phyloP scores from a whole-genome alignment of 208 protist species.

The Trypanosoma theileri region DNA sequence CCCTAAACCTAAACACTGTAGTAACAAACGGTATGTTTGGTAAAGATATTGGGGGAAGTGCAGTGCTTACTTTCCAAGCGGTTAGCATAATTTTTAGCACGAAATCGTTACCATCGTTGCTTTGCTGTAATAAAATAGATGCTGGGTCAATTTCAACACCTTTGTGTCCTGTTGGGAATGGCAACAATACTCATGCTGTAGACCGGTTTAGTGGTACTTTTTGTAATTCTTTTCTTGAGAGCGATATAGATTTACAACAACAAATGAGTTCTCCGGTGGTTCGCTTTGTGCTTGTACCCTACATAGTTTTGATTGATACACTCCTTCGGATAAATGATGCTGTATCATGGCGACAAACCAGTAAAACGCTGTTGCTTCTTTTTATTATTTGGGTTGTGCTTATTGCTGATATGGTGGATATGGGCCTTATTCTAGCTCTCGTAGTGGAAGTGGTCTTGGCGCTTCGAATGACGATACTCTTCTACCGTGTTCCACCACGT shows the following conservation, averaged over 20 bases:
- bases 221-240: not conserved
- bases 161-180: not conserved
- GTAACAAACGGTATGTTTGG: conserved; percentile 77
- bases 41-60: conserved; percentile 67
- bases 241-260: conserved; percentile 8
- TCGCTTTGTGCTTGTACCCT: conserved; percentile 76
- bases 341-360: conserved; percentile 59
- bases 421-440: conserved; percentile 44
- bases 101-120: conserved; percentile 40
- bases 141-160: not conserved
- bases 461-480: conserved; percentile 47
- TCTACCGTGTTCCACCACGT: conserved; percentile 52
- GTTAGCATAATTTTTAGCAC: conserved; percentile 60
- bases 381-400: conserved; percentile 46
- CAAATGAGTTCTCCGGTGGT: conserved; percentile 47
- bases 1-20: conserved; percentile 63
- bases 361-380: conserved; percentile 63
- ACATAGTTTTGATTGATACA: conserved; percentile 65
- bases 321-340: conserved; percentile 54
- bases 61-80: conserved; percentile 70
- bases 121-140: conserved; percentile 24
- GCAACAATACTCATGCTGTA: not conserved
- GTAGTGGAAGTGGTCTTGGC: conserved; percentile 37
- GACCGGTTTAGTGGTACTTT: not conserved
- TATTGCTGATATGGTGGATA: conserved; percentile 47